phyloP scores from a whole-genome alignment of 768 basidiomycete species.

The Leccinum truebloodii region DNA sequence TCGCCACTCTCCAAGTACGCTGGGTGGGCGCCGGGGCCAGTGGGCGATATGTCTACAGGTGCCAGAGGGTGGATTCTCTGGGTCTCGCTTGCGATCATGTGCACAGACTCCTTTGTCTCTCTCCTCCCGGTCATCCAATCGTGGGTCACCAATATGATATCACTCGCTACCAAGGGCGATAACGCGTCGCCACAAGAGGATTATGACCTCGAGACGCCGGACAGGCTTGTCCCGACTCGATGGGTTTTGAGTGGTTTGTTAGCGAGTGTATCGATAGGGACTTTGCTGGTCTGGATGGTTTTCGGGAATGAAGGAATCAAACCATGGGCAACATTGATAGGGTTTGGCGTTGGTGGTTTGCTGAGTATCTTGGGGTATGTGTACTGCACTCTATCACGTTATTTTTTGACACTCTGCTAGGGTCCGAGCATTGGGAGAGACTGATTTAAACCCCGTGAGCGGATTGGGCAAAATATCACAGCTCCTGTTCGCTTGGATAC shows the following conservation, averaged over 20 bases:
- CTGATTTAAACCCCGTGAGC: constrained; percentile 90
- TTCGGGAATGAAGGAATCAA: constrained; percentile 92
- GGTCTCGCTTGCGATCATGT: constrained; percentile 95
- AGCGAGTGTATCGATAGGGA: constrained; percentile 65
- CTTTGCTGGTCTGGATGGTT: constrained; percentile 79
- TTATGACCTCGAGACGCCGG: constrained; percentile 73
- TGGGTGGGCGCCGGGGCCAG: constrained; percentile 94
- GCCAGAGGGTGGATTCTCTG: constrained; percentile 98
- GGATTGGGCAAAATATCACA: constrained; percentile 96
- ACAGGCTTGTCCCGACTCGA: constrained; percentile 73
- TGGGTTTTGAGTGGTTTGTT: constrained; percentile 78
- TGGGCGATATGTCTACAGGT: constrained; percentile 82
- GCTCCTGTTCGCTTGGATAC: constrained; percentile 90
- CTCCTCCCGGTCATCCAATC: constrained; percentile 74
- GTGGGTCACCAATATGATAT: constrained; percentile 41
- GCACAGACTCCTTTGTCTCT: constrained; percentile 85
- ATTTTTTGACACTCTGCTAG: constrained; percentile 38
- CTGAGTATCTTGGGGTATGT: constrained; percentile 85
- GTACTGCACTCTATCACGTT: not conserved
- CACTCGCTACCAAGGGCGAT: constrained; percentile 28
- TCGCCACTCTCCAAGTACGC: constrained; percentile 79
- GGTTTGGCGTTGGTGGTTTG: constrained; percentile 79
- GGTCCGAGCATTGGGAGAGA: constrained; percentile 93
- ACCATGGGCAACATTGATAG: constrained; percentile 91
- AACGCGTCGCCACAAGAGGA: constrained; percentile 34